Conservation (phyloP, 164 flowering plant genomes). For the Umbilicus rupestris region DNA sequence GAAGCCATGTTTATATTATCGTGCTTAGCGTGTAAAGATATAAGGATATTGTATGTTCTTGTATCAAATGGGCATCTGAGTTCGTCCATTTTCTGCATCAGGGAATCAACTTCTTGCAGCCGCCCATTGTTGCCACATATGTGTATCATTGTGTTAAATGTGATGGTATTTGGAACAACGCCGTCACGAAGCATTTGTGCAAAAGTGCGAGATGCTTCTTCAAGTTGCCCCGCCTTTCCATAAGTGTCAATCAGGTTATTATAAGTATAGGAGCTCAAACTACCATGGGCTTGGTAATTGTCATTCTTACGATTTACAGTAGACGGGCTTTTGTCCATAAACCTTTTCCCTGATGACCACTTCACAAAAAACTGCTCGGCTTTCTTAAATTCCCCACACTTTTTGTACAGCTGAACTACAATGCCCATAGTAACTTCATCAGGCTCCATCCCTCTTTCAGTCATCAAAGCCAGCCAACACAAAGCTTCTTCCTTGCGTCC, state of each 20-base stretch:
- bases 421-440: slow-evolving; percentile 90
- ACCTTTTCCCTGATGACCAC: slow-evolving; percentile 45
- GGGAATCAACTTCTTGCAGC: slow-evolving; percentile 48
- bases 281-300: slow-evolving; percentile 15
- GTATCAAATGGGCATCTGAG: slow-evolving; percentile 69
- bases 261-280: slow-evolving; percentile 54
- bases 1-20: slow-evolving; percentile 47
- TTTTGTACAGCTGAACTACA: slow-evolving; percentile 72
- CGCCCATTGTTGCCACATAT: slow-evolving; percentile 70
- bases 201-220: slow-evolving; percentile 64
- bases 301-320: not conserved
- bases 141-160: slow-evolving; percentile 94
- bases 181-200: slow-evolving; percentile 61
- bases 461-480: slow-evolving; percentile 65
- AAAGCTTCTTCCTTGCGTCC: slow-evolving; percentile 62
- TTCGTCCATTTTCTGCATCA: slow-evolving; percentile 77
- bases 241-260: slow-evolving; percentile 81
- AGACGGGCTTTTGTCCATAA: slow-evolving; percentile 12
- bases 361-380: slow-evolving; percentile 69
- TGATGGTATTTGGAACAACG: slow-evolving; percentile 60
- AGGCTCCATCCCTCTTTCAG: slow-evolving; percentile 58
- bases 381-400: slow-evolving; percentile 59
- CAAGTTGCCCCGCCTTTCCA: slow-evolving; percentile 80
- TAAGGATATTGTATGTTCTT: slow-evolving; percentile 84
- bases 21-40: slow-evolving; percentile 61